A percentile compares a stretch with the other conserved stretches of the same genome.
Evolutionary conservation across 2,329 filamentous ascomycete genomes (phyloP).

Genomic region (Reticulascus tulasneorum): DNA sequence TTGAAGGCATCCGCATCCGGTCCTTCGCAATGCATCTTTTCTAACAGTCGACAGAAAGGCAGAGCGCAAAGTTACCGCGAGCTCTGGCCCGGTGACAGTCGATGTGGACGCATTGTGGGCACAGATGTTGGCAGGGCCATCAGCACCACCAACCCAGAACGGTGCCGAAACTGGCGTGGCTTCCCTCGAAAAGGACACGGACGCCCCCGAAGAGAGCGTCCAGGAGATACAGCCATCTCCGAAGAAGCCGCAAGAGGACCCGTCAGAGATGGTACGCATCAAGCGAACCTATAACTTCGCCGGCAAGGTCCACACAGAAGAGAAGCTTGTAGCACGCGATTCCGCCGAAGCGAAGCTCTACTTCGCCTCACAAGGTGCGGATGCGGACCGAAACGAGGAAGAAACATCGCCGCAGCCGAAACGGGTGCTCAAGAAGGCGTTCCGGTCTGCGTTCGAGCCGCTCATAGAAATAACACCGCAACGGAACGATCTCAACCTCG

Average conservation of each 20-base stretch:
- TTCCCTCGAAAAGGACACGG: slow-evolving; percentile 5
- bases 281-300: slow-evolving; percentile 73
- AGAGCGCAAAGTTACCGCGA: slow-evolving; percentile 49
- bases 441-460: slow-evolving; percentile 62
- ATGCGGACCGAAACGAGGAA: slow-evolving; percentile 13
- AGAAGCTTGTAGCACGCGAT: slow-evolving; percentile 62
- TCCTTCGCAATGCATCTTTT: neutral
- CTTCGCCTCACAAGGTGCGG: slow-evolving; percentile 46
- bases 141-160: slow-evolving; percentile 7
- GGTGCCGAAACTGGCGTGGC: too few relatives aligned
- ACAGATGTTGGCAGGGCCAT: slow-evolving; percentile 52
- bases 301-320: slow-evolving; percentile 66
- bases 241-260: slow-evolving; percentile 15
- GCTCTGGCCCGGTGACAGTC: slow-evolving; percentile 59
- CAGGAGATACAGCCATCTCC: neutral
- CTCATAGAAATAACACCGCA: slow-evolving; percentile 34
- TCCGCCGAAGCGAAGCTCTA: slow-evolving; percentile 65
- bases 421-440: slow-evolving; percentile 49
- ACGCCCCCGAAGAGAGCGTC: neutral
- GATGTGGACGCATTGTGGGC: slow-evolving; percentile 70
- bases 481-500: slow-evolving; percentile 56
- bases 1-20: neutral
- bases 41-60: slow-evolving; percentile 40
- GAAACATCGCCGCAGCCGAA: slow-evolving; percentile 24
- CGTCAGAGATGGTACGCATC: slow-evolving; percentile 52